Percentiles rank a stretch among this genome's conserved stretches.
Evolutionary conservation across 1,139 yeast genomes (phyloP).

Genomic region (Hyphopichia khmerensis): DNA sequence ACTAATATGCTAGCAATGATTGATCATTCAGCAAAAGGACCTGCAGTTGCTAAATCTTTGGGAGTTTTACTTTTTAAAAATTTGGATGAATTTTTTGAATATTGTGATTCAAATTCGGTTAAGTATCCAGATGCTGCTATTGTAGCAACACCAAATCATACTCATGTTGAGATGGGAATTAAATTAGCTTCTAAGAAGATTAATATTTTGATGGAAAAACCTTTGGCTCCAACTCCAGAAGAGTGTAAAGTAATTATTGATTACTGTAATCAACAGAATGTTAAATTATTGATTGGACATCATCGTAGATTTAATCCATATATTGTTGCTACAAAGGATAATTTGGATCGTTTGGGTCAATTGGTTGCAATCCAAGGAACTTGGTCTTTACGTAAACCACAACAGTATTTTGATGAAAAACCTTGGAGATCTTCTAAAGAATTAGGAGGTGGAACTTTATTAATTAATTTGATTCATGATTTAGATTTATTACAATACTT

Average conservation of each 20-base stretch:
- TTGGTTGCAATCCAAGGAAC: constrained; percentile 41
- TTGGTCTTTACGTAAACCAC: constrained; percentile 41
- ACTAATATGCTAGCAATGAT: constrained; percentile 34
- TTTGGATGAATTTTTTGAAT: constrained; percentile 26
- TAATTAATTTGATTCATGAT: constrained; percentile 44
- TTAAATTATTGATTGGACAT: constrained; percentile 41
- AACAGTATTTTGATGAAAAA: constrained; percentile 33
- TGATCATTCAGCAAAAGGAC: constrained; percentile 42
- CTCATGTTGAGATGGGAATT: constrained; percentile 35
- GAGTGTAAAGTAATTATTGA: constrained; percentile 35
- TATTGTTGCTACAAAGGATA: constrained; percentile 33
- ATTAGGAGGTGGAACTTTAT: constrained; percentile 41
- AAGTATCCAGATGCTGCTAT: constrained; percentile 42
- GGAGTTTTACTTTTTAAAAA: constrained; percentile 26
- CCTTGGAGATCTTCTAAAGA: constrained; percentile 38
- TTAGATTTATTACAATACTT: constrained; percentile 42
- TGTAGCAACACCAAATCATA: constrained; percentile 43
- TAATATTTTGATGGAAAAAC: constrained; percentile 41
- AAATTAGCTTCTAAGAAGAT: constrained; percentile 36
- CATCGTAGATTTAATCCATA: constrained; percentile 46
- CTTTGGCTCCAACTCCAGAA: constrained; percentile 36
- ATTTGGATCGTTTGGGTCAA: constrained; percentile 28
- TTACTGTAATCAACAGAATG: constrained; percentile 21
- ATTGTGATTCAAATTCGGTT: constrained; percentile 21
- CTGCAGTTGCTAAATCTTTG: constrained; percentile 29